Evolutionary conservation across 2,329 filamentous ascomycete genomes (phyloP), one percentile per base, ranked within the genome.

Genomic region (Grosmannia serpens): DNA sequence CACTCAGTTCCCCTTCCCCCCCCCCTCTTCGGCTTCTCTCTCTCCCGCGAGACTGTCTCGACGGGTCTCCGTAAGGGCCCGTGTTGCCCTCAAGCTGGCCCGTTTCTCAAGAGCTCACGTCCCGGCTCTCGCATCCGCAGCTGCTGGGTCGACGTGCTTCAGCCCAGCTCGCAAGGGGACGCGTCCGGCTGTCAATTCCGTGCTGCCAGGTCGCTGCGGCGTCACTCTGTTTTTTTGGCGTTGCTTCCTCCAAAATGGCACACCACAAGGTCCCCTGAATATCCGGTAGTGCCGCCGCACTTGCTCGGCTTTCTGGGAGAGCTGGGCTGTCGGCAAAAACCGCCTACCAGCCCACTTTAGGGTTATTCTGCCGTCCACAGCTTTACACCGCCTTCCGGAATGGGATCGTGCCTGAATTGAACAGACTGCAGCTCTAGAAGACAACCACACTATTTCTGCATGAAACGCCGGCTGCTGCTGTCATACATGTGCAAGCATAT

Each of bases 281-380:
- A 33, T 35, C 52, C 52, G 52, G 35, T 54, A 54, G 52, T 54
- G 52, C 52, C 24, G 52, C 35, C 52, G 22, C 51, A 26, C 51
- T 53, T 24, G 51, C 33, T 53, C 51, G 51, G 51, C 51, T 50
- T 27, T 20, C 31, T 38, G 29, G 49, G 13, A 35, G 22, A 46
- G 47, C 47, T 50, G 26, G 26, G 8, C 29, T n/a, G 38, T 55
- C 53, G 53, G 53, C 38, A 55, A 55, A 55, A 55, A 55, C 53
- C 53, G 53, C 53, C 41, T 29, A 55, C 26, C 20, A 10, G 26
- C 35, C 27, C 22, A 44, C 22, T 17, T 29, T 50, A 20, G 20
- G 53, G 17, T 13, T n/a, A 22, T 55, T 55, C 53, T 55, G 53
- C 53, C 53, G 26, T 4, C 35, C 8, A 7, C 17, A 46, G 33